Conservation (phyloP, 257 asterid genomes). For the Solanum virginianum region DNA sequence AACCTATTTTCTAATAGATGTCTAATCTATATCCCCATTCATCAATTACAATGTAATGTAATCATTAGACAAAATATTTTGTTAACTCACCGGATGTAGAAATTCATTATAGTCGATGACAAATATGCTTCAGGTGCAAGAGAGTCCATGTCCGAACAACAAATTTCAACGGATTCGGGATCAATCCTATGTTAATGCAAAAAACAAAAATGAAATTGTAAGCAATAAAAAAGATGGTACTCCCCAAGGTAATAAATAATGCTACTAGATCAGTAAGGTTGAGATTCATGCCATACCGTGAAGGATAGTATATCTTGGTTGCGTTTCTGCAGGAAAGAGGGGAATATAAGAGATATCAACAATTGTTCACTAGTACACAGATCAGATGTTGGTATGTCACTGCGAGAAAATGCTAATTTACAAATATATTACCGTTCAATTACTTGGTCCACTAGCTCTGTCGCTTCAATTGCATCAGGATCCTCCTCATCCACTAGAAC, state of each 20-base stretch:
- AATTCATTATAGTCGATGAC: conserved; percentile 64
- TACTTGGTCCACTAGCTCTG: conserved; percentile 18
- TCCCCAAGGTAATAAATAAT: not conserved
- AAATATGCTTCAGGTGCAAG: conserved; percentile 69
- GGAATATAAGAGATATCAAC: not conserved
- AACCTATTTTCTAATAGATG: not conserved
- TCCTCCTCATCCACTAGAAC: conserved; percentile 85
- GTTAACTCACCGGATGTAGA: conserved; percentile 69
- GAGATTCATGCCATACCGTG: conserved; percentile 12
- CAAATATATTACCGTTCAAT: conserved; percentile 10
- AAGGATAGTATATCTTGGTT: conserved; percentile 61
- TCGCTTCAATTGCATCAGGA: conserved; percentile 27
- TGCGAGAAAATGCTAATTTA: not conserved
- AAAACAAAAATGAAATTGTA: not conserved
- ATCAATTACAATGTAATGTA: not conserved
- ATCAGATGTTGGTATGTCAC: not conserved
- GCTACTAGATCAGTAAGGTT: not conserved
- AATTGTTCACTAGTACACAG: not conserved
- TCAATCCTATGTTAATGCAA: conserved; percentile 35
- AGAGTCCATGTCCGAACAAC: conserved; percentile 56
- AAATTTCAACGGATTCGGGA: conserved; percentile 63
- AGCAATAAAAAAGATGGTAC: not conserved
- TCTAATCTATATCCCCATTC: not conserved
- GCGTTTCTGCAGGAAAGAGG: conserved; percentile 23
- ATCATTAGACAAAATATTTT: not conserved